Conservation (phyloP, 2,329 filamentous ascomycete species). For the Fusarium musae region DNA sequence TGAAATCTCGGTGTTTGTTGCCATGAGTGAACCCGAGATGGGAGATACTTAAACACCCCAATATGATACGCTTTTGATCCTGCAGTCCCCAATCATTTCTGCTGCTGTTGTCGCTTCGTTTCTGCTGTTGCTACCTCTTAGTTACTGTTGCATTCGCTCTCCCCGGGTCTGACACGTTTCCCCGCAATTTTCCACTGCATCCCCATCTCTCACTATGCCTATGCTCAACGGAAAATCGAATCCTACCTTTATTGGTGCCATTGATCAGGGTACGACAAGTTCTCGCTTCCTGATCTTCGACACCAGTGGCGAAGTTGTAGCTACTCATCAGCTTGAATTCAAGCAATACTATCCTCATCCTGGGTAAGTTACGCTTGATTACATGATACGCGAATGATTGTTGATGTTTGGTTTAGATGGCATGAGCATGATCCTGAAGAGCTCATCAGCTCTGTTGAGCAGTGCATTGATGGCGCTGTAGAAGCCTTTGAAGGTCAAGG, state of each 20-base stretch:
- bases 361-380: conserved; percentile 63
- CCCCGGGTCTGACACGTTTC: conserved; percentile 13
- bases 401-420: conserved; percentile 65
- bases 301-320: conserved; percentile 73
- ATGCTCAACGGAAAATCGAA: conserved; percentile 42
- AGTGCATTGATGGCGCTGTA: conserved; percentile 80
- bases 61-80: not conserved
- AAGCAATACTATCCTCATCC: conserved; percentile 78
- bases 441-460: conserved; percentile 76
- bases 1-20: conserved; percentile 18
- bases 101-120: not conserved
- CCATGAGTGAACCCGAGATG: conserved; percentile 8
- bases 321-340: conserved; percentile 80
- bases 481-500: conserved; percentile 75
- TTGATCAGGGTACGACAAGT: conserved; percentile 84
- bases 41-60: conserved; percentile 29
- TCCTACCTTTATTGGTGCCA: conserved; percentile 73
- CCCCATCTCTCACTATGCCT: conserved; percentile 45
- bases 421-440: conserved; percentile 86
- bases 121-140: not conserved
- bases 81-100: conserved; percentile 12
- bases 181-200: conserved; percentile 20
- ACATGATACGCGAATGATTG: not conserved
- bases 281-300: conserved; percentile 84
- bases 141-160: conserved; percentile 26